Percentiles rank a stretch among this genome's conserved stretches.
phyloP scores from a whole-genome alignment of 2,329 filamentous ascomycete genomes.

The Pochonia chlamydosporia region DNA sequence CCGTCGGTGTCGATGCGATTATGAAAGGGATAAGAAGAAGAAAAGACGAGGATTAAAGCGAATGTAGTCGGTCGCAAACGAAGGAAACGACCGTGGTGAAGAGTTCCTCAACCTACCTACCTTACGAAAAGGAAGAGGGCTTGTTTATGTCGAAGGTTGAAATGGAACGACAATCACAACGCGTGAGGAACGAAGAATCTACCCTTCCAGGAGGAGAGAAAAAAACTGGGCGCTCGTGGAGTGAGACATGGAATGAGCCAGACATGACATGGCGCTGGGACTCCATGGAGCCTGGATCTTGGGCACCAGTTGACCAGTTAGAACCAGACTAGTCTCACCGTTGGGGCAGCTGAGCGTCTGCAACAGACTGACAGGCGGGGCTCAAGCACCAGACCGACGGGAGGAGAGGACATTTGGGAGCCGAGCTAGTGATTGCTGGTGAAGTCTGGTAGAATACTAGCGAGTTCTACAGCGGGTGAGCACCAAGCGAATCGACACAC shows the following conservation, averaged over 20 bases:
- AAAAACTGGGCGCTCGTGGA: background rate
- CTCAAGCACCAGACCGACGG: too few species aligned
- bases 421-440: too few species aligned
- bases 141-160: background rate
- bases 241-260: background rate
- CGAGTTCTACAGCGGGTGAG: too few species aligned
- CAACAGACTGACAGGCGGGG: too few species aligned
- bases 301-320: too few species aligned
- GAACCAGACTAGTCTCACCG: too few species aligned
- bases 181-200: constrained; percentile 1
- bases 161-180: background rate
- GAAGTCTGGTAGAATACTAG: too few species aligned
- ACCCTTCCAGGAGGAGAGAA: background rate
- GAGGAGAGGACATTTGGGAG: too few species aligned
- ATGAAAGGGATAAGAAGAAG: background rate
- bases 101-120: background rate
- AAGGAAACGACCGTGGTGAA: background rate
- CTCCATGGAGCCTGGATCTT: too few species aligned
- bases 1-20: background rate
- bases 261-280: too few species aligned
- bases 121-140: background rate
- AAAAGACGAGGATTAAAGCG: background rate
- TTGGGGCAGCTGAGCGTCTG: too few species aligned
- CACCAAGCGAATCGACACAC: too few species aligned
- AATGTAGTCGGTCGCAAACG: background rate